Evolutionary conservation across 306 rosid species (phyloP), one percentile per base, ranked within the genome.

Genomic region (Hippophae rhamnoides): DNA sequence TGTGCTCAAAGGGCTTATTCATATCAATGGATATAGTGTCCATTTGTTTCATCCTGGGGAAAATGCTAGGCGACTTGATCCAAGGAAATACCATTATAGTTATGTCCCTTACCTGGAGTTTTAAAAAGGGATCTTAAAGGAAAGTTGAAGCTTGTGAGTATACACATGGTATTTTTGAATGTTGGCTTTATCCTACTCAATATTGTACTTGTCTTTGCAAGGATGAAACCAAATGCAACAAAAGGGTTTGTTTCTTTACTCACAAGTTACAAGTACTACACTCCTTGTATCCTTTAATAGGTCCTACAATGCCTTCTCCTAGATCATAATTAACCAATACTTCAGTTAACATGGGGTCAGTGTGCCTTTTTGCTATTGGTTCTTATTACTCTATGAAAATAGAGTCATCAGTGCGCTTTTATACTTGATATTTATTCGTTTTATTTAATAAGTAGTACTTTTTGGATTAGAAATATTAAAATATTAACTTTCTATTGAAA

Each of bases 111-210:
- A 93, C 60, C 95, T 93, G 0, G 95, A 89, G 70, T 89, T 86
- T 53, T 65, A 87, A 51, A 1, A 89, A 86, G 67, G 95, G 89
- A 23, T 55, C 84, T 1, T 89, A 93, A 67, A 78, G 83, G 62
- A 82, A 84, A 13, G 93, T 87, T 9, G 97, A 89, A 69, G 62
- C 78, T 55, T 89, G 97, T 49, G 97, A 89, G 26, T 89, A 84
- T 60, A 93, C 95, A 8, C 97, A 89, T 72, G 95, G 97, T 42
- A 86, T 84, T 58, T 89, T 89, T 27, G 95, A 89, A 71, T 84
- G 84, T 61, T 89, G 97, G 97, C 93, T 89, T 58, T 95, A 89
- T 70, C 97, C 97, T 60, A 94, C 95, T 0, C 97, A 82, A 63
- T 90, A 90, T 14, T 74, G 90, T 18, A 90, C 97, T 5, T 82